These are phyloP conservation scores for Raffaelea arxii DNA, from an alignment of 2,329 filamentous ascomycete genomes.

Conservation along the genomic window DNA sequence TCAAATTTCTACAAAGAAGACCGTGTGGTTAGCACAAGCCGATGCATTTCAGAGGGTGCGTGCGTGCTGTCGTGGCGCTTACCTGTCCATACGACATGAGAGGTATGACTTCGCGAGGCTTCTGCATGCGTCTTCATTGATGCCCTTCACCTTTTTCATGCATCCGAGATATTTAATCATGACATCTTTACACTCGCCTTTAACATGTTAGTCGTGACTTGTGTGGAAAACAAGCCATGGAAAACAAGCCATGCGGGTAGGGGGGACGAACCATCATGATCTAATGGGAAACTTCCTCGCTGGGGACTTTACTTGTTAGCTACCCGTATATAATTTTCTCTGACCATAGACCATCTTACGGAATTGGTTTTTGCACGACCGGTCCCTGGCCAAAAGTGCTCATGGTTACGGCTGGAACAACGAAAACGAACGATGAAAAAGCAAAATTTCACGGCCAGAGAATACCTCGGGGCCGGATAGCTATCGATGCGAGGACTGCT, in stretches of 20 bases:
- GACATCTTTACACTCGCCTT: slow-evolving; percentile 85
- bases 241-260: neutral
- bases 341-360: too few relatives aligned
- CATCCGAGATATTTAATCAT: slow-evolving; percentile 82
- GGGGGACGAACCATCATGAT: slow-evolving; percentile 59
- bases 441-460: too few relatives aligned
- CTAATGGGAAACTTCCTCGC: slow-evolving; percentile 89
- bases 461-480: too few relatives aligned
- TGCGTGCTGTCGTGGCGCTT: slow-evolving; percentile 28
- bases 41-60: neutral
- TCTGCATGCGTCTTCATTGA: slow-evolving; percentile 81
- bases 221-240: neutral
- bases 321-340: too few relatives aligned
- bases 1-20: slow-evolving; percentile 77
- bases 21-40: neutral
- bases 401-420: too few relatives aligned
- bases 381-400: too few relatives aligned
- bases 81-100: slow-evolving; percentile 90
- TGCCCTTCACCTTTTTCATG: slow-evolving; percentile 72
- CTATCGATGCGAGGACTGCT: too few relatives aligned
- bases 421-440: too few relatives aligned
- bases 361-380: too few relatives aligned
- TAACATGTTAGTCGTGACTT: neutral
- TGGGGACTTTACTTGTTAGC: slow-evolving; percentile 55
- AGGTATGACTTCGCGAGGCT: slow-evolving; percentile 81